These are phyloP conservation scores for Wickerhamiella vanderwaltii DNA, from an alignment of 805 yeast genomes.

Conservation along the genomic window DNA sequence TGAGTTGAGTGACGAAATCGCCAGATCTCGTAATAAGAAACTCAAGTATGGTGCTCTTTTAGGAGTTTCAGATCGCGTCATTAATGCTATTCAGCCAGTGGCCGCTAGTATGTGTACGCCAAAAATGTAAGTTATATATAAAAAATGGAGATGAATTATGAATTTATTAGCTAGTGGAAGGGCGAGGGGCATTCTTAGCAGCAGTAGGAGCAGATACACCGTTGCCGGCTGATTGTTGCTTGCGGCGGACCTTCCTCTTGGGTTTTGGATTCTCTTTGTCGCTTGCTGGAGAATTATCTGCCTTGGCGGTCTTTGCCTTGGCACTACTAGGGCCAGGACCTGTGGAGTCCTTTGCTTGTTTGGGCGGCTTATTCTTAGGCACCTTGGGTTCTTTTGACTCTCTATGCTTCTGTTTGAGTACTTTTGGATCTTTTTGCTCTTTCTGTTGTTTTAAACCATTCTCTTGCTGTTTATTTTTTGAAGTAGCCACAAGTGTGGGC, in stretches of 20 bases:
- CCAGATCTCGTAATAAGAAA: conserved; percentile 29
- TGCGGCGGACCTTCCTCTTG: not conserved
- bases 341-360: not conserved
- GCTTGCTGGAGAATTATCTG: not conserved
- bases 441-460: too few species aligned
- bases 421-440: not conserved
- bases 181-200: not conserved
- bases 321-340: too few species aligned
- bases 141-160: not conserved
- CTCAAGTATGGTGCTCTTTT: conserved; percentile 23
- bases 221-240: not conserved
- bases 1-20: conserved; percentile 26
- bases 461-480: too few species aligned
- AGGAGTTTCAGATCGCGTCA: conserved; percentile 17
- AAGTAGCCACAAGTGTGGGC: too few species aligned
- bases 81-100: conserved; percentile 16
- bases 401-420: not conserved
- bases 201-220: too few species aligned
- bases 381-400: not conserved
- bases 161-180: not conserved
- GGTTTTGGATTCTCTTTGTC: not conserved
- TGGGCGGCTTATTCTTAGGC: not conserved
- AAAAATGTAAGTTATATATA: conserved; percentile 4
- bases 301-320: not conserved
- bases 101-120: conserved; percentile 12